phyloP scores from a whole-genome alignment of 345 rosid species.

The Bruguiera gymnorhiza region DNA sequence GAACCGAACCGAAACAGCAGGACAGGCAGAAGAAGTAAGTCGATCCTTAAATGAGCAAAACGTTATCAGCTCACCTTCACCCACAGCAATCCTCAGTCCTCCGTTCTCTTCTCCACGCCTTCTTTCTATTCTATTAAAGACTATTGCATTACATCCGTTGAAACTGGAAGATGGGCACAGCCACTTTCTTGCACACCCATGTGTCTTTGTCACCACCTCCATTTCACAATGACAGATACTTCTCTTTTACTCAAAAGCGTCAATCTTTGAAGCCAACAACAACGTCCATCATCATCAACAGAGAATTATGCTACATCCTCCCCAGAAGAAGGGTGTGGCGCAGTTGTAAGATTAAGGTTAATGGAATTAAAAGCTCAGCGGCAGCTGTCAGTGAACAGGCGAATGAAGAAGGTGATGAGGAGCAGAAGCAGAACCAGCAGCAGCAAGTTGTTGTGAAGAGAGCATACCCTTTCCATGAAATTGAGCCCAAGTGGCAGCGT shows the following conservation, averaged over 20 bases:
- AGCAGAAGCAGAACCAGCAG: constrained; percentile 22
- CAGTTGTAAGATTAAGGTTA: constrained; percentile 1
- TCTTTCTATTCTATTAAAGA: too few species aligned
- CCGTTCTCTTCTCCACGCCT: too few species aligned
- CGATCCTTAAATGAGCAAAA: too few species aligned
- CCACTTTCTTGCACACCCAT: not conserved
- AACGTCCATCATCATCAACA: not conserved
- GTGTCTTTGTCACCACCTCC: not conserved
- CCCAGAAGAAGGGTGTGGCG: constrained; percentile 9
- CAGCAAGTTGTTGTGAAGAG: constrained; percentile 40
- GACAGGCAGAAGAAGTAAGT: too few species aligned
- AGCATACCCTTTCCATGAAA: constrained; percentile 80
- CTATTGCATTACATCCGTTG: too few species aligned
- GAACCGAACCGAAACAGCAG: too few species aligned
- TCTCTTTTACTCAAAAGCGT: constrained; percentile 10
- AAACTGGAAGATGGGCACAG: not conserved
- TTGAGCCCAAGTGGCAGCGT: constrained; percentile 92
- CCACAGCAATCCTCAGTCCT: too few species aligned
- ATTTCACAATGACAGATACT: not conserved
- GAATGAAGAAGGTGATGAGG: constrained; percentile 23
- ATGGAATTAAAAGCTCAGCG: constrained; percentile 8
- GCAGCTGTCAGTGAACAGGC: not conserved
- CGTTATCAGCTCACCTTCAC: too few species aligned
- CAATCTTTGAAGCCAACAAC: constrained; percentile 20
- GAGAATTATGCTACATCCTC: constrained; percentile 17